Conservation (phyloP, 78 protist genomes). For the Cavenderia fasciculata region DNA sequence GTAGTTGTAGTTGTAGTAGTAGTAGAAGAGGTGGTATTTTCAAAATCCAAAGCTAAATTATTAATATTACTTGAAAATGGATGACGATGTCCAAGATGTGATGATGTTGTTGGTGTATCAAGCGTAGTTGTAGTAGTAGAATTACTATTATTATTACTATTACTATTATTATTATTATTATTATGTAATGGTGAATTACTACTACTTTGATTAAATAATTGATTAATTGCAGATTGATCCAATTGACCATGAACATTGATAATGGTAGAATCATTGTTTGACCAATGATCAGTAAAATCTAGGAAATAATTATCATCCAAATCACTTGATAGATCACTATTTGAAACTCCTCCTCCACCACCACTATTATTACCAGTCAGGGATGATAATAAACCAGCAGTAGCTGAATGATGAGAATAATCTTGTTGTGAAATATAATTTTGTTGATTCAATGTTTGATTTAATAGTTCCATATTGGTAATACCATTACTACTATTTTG, state of each 20-base stretch:
- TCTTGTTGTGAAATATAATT: neutral
- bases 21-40: too few relatives aligned
- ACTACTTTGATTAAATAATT: neutral
- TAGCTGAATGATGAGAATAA: neutral
- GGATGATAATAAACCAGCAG: too few relatives aligned
- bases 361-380: too few relatives aligned
- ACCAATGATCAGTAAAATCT: slow-evolving; percentile 31
- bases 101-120: slow-evolving; percentile 7
- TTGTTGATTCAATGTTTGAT: neutral
- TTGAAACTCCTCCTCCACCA: too few relatives aligned
- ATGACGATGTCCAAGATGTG: too few relatives aligned
- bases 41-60: too few relatives aligned
- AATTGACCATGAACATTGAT: neutral
- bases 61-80: too few relatives aligned
- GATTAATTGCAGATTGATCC: neutral
- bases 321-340: too few relatives aligned
- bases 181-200: neutral
- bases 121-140: neutral
- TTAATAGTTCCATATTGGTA: neutral
- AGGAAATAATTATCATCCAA: slow-evolving; percentile 19
- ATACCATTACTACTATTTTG: neutral
- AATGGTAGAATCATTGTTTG: neutral
- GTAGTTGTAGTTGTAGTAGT: neutral
- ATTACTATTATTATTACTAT: neutral
- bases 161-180: slow-evolving; percentile 5